phyloP scores from a whole-genome alignment of 495 filamentous ascomycete species.

The Lindgomyces ingoldianus region DNA sequence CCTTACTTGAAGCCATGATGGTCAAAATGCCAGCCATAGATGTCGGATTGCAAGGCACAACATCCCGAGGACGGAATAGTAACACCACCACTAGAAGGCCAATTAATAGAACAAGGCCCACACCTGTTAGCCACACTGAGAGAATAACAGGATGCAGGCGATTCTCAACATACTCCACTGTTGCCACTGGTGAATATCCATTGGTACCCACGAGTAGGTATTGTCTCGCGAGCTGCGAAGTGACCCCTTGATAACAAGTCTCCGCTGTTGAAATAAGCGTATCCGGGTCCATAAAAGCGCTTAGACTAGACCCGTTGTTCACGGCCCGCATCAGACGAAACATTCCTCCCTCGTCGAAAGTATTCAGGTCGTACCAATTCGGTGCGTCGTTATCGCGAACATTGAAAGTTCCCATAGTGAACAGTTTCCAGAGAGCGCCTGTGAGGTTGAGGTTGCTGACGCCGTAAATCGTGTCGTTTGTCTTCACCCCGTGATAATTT shows the following conservation, averaged over 20 bases:
- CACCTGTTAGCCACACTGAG: background rate
- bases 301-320: background rate
- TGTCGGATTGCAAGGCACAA: background rate
- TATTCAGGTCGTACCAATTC: background rate
- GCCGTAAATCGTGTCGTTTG: background rate
- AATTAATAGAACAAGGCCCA: background rate
- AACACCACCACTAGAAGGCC: background rate
- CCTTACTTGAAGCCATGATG: background rate
- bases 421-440: background rate
- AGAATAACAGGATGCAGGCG: background rate
- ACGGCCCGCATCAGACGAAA: background rate
- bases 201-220: background rate
- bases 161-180: background rate
- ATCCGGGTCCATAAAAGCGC: background rate
- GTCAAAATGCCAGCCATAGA: background rate
- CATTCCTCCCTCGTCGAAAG: background rate
- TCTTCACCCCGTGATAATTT: background rate
- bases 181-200: background rate
- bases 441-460: background rate
- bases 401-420: background rate
- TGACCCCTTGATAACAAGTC: background rate
- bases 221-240: background rate
- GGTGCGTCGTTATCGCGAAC: background rate
- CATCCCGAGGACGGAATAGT: background rate
- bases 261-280: background rate